Base-by-base conservation (phyloP, 345 rosid genomes). In the Salix viminalis region DNA sequence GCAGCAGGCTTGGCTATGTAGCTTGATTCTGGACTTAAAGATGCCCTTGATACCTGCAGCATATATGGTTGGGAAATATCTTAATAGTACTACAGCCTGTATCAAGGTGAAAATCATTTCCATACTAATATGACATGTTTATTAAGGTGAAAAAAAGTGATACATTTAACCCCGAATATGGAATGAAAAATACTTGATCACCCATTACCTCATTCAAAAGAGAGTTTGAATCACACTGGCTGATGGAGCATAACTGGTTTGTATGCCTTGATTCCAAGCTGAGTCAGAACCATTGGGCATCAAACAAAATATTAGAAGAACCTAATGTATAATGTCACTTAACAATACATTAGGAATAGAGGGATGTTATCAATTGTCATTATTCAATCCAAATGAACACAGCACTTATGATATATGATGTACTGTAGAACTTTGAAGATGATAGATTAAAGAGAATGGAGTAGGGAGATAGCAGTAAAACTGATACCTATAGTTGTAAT, bases 1-100 rank as follows among this genome's bases (percentile, higher is more conserved):
- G 99, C 99, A 80, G 99, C 98, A 82, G 98, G 97, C 90, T 91
- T 95, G 70, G 99, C 99, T 81, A 95, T 89, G 83, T 91, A 90
- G 88, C 98, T 96, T 83, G 91, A 87, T 79, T 93, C 90, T 66
- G 99, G 92, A 73, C 76, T 75, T 79, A 86, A 83, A 42, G 99
- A 93, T 77, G 90, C 97, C 76, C 88, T 93, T 61, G 97, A 76
- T 78, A 96, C 93, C 99, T 93, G 46, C 66, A 39, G 41, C 56
- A 65, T n/a, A 65, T 44, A 12, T 46, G 14, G 50, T 15, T 46
- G 50, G 16, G 50, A 46, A 46, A 46, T 46, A 46, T 46, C 16
- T 46, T 46, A 46, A 46, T 46, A 46, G 18, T 46, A 46, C 14
- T 13, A 46, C 50, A 46, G 50, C 50, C 16, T 46, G 50, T 46